Evolutionary conservation across 2,329 filamentous ascomycete genomes (phyloP), one percentile per base, ranked within the genome.

Genomic region (Neophaeococcomyces aloes): DNA sequence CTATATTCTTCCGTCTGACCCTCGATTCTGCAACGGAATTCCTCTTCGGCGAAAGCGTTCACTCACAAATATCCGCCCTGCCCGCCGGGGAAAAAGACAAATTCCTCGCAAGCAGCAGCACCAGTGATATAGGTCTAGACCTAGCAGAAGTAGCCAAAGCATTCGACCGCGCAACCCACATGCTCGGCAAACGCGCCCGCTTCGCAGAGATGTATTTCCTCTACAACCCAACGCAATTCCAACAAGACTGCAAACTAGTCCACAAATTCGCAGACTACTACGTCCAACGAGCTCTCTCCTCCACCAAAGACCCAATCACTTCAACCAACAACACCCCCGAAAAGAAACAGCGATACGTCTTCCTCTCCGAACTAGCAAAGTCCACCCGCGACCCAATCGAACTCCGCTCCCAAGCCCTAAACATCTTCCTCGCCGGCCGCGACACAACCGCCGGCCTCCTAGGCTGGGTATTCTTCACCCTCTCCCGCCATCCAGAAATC

Each of bases 11-110:
- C 59, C 61, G 64, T 30, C 58, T 71, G 29, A 71, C 70, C 78
- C 93, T 95, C 21, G 88, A 94, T 62, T 80, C 84, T 6, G 79
- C 85, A 2, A 94, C 87, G 0, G 83, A 93, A 54, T 94, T 94
- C 59, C 66, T 95, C 19, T 74, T 94, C 2, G 88, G 88, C 3
- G 70, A 79, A 48, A 83, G 83, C 49, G 81, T 88, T 15, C 76
- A 74, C 36, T 78, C 73, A 52, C 64, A 67, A 40, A 44, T 61
- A 10, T 57, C 56, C 27, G 60, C 59, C 2, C 41, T 63, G 3
- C 53, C 66, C 23, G 56, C 59, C 14, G 75, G 76, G 44, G n/a
- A n/a, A n/a, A n/a, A n/a, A n/a, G n/a, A n/a, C n/a, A n/a, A n/a
- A n/a, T n/a, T n/a, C n/a, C 70, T 79, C 70, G 48, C 75, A 81